phyloP scores from a whole-genome alignment of 83 land plant genomes.

The Picea abies region DNA sequence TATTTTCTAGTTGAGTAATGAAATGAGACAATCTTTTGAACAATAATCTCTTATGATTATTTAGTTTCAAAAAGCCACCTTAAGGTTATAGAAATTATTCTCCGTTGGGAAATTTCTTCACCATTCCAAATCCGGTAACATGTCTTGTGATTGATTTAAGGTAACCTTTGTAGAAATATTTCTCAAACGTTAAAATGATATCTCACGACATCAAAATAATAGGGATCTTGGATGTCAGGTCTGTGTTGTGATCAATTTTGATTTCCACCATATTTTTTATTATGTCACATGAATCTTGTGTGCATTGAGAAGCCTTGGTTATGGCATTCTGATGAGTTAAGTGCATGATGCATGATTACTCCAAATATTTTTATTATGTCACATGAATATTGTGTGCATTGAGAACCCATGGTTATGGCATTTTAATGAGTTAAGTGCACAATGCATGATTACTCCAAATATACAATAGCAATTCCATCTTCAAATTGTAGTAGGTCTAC shows the following conservation, averaged over 20 bases:
- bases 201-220: slow-evolving; percentile 73
- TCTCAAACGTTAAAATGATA: slow-evolving; percentile 70
- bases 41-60: too few species aligned
- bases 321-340: slow-evolving; percentile 40
- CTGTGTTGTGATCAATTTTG: background rate
- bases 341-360: slow-evolving; percentile 92
- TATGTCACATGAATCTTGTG: background rate
- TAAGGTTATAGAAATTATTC: slow-evolving; percentile 79
- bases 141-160: slow-evolving; percentile 74
- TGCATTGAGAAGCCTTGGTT: background rate
- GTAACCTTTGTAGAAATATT: slow-evolving; percentile 87
- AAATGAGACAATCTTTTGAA: too few species aligned
- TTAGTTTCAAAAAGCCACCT: slow-evolving; percentile 51
- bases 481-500: slow-evolving; percentile 90
- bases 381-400: too few species aligned
- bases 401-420: too few species aligned
- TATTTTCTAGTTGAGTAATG: too few species aligned
- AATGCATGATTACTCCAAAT: slow-evolving; percentile 79
- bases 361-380: too few species aligned
- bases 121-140: slow-evolving; percentile 84
- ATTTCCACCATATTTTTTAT: background rate
- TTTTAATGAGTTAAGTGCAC: too few species aligned
- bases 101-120: slow-evolving; percentile 48
- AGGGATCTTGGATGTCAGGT: slow-evolving; percentile 32
- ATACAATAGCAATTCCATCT: slow-evolving; percentile 91